Evolutionary conservation across 2,329 filamentous ascomycete species (phyloP).

Genomic region (Ambrosiella beaveri): DNA sequence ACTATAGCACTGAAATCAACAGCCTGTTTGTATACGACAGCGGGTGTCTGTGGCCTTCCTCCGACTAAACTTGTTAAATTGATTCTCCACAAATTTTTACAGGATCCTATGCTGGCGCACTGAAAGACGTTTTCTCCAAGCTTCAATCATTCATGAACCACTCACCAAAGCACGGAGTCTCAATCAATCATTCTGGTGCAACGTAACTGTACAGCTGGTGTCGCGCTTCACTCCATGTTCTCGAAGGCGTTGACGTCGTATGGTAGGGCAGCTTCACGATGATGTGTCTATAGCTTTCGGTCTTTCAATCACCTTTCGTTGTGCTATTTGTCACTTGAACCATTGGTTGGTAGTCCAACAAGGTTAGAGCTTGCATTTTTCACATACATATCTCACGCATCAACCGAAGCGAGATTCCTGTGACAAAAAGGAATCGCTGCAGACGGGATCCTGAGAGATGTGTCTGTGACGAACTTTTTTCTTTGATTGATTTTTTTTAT

Average conservation of each 20-base stretch:
- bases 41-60: neutral
- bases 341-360: neutral
- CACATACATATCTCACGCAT: neutral
- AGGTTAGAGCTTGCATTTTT: neutral
- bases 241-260: neutral
- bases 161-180: neutral
- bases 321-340: neutral
- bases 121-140: neutral
- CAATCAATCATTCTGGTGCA: too few species aligned
- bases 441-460: neutral
- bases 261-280: neutral
- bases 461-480: neutral
- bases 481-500: neutral
- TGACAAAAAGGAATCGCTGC: neutral
- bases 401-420: neutral
- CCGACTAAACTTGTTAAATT: neutral
- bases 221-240: neutral
- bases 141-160: neutral
- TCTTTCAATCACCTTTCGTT: neutral
- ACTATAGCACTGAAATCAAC: neutral
- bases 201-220: neutral
- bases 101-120: neutral
- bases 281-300: neutral
- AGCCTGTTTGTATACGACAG: neutral
- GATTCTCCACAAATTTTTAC: neutral